These are phyloP conservation scores for Penicillium nucicola DNA, from an alignment of 495 filamentous ascomycete genomes.

Conservation along the genomic window DNA sequence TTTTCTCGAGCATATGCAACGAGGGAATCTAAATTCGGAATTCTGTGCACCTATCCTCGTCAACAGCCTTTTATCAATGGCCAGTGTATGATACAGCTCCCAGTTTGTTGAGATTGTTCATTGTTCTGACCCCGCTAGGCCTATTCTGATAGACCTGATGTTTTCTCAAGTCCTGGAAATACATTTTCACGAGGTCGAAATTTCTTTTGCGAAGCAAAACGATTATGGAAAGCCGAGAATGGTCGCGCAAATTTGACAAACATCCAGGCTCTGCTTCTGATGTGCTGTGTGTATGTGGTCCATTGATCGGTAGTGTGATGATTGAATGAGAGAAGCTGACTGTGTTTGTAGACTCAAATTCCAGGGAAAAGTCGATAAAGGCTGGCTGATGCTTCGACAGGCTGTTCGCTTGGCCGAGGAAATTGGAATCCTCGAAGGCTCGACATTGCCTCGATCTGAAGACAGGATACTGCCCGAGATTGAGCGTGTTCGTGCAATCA, in stretches of 20 bases:
- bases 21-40: constrained; percentile 17
- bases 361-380: constrained; percentile 27
- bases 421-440: constrained; percentile 25
- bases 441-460: constrained; percentile 8
- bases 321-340: constrained; percentile 9
- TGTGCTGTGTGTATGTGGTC: constrained; percentile 34
- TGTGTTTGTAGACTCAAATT: constrained; percentile 23
- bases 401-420: constrained; percentile 34
- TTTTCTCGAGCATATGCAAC: constrained; percentile 33
- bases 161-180: constrained; percentile 30
- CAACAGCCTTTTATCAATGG: constrained; percentile 39
- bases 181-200: constrained; percentile 27
- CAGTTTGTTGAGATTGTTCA: not conserved
- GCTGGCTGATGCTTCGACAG: constrained; percentile 37
- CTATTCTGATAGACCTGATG: constrained; percentile 49
- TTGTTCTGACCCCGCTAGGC: constrained; percentile 17
- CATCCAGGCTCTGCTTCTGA: constrained; percentile 36
- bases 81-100: constrained; percentile 28
- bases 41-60: constrained; percentile 39
- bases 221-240: constrained; percentile 32
- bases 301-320: not conserved
- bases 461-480: constrained; percentile 14
- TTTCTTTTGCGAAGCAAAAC: constrained; percentile 36
- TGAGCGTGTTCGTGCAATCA: constrained; percentile 22
- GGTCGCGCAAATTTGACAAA: constrained; percentile 29